Conservation (phyloP, 140 eudicot genomes). For the Bidens hawaiensis region DNA sequence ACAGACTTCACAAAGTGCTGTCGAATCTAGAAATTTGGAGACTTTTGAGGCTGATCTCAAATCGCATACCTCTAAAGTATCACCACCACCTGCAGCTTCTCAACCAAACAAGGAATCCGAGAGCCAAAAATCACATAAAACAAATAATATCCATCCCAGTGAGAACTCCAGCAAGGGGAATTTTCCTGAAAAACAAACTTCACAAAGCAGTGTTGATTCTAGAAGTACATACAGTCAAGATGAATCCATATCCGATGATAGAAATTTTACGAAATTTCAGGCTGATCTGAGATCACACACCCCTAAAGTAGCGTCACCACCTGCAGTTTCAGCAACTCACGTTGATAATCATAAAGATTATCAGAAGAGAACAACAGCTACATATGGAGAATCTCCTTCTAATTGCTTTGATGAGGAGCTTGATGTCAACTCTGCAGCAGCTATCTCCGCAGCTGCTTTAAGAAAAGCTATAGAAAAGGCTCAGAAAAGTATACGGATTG, state of each 20-base stretch:
- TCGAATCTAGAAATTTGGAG: slow-evolving; percentile 31
- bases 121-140: slow-evolving; percentile 11
- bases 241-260: slow-evolving; percentile 34
- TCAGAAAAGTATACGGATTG: slow-evolving; percentile 80
- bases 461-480: slow-evolving; percentile 90
- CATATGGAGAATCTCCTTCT: slow-evolving; percentile 32
- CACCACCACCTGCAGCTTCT: slow-evolving; percentile 13
- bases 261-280: slow-evolving; percentile 18
- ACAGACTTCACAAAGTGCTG: slow-evolving; percentile 20
- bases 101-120: slow-evolving; percentile 29
- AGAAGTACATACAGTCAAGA: slow-evolving; percentile 31
- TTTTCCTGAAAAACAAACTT: slow-evolving; percentile 8
- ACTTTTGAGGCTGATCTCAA: slow-evolving; percentile 23
- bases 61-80: slow-evolving; percentile 32
- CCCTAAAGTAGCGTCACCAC: slow-evolving; percentile 19
- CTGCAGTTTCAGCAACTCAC: slow-evolving; percentile 25
- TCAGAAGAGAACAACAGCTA: slow-evolving; percentile 21
- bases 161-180: background rate
- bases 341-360: slow-evolving; percentile 19
- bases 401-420: slow-evolving; percentile 52
- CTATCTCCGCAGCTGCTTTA: slow-evolving; percentile 47
- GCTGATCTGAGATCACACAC: slow-evolving; percentile 29
- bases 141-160: slow-evolving; percentile 20
- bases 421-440: slow-evolving; percentile 77
- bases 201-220: slow-evolving; percentile 27